phyloP scores from a whole-genome alignment of 2,329 filamentous ascomycete species.

The Calonectria montana region DNA sequence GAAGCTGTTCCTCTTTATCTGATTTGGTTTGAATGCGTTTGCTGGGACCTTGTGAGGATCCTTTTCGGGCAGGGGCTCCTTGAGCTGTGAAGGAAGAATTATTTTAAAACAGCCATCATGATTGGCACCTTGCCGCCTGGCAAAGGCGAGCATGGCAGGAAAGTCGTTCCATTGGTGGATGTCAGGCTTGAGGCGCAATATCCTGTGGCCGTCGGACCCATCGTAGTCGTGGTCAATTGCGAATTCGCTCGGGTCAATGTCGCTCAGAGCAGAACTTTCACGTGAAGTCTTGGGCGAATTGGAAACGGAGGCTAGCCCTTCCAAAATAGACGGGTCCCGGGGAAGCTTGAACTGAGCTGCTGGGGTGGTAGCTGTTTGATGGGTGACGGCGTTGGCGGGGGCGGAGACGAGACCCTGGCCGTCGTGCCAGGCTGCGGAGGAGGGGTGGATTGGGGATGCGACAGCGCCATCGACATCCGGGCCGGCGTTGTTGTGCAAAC shows the following conservation, averaged over 20 bases:
- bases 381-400: slow-evolving; percentile 20
- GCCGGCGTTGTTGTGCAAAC: slow-evolving; percentile 2
- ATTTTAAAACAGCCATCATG: slow-evolving; percentile 54
- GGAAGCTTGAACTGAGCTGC: not conserved
- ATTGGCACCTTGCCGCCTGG: slow-evolving; percentile 45
- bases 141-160: slow-evolving; percentile 48
- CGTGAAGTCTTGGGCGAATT: slow-evolving; percentile 26
- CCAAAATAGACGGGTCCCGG: slow-evolving; percentile 16
- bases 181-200: slow-evolving; percentile 51
- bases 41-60: slow-evolving; percentile 44
- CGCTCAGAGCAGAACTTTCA: slow-evolving; percentile 42
- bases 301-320: slow-evolving; percentile 2
- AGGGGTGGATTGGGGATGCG: slow-evolving; percentile 19
- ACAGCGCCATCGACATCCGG: not conserved
- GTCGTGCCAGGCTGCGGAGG: slow-evolving; percentile 9
- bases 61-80: slow-evolving; percentile 48
- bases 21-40: slow-evolving; percentile 51
- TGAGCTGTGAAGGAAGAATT: slow-evolving; percentile 46
- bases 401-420: slow-evolving; percentile 33
- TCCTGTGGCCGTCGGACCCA: slow-evolving; percentile 41
- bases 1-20: slow-evolving; percentile 49
- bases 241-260: slow-evolving; percentile 29
- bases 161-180: slow-evolving; percentile 51
- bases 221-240: slow-evolving; percentile 48
- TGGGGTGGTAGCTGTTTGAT: not conserved